Base-by-base conservation (phyloP, 2,329 filamentous ascomycete genomes). In the Calcarisporium arbuscula region DNA sequence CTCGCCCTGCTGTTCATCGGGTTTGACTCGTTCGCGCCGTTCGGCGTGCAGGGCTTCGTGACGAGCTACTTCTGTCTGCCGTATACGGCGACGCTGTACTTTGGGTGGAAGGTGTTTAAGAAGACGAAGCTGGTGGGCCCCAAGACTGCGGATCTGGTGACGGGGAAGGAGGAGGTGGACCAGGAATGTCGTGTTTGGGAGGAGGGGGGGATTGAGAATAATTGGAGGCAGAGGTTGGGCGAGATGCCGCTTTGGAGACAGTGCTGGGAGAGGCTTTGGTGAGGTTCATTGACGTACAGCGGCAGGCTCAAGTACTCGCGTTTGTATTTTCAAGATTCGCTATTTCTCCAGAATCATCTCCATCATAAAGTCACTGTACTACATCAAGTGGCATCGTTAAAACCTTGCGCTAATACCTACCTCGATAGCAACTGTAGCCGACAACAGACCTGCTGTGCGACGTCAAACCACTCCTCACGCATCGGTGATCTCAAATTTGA, bases 111-210 rank as follows among this genome's bases (percentile, higher is more conserved):
- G 58, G 8, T 82, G 2, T 37, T 37, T 6, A 28, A 37, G 54
- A 68, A 65, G 49, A 83, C 80, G 0, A 76, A 70, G 43, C 65
- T 72, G 40, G 57, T 70, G 33, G 64, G 61, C 30, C 64, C 75
- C 2, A 58, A 68, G 15, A 72, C 82, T 34, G 69, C 77, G 0
- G 80, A 86, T 52, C 54, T 85, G 28, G 49, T 70, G 19, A 72
- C 72, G 22, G 79, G 80, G 38, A 61, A 84, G 39, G 72, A 72
- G 6, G 80, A 83, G 54, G 74, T 82, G 41, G 80, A 82, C 35
- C 74, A 75, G 42, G 62, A 65, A 51, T 65, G 62, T 43, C 46
- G 54, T 14, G 51, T 60, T 28, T 66, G 62, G 62, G 62, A 66
- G 38, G 61, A 65, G 43, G 62, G 62, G 6, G 62, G 62, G 5